A percentile compares a stretch with the other conserved stretches of the same genome.
Evolutionary conservation across 169 alveolate genomes (phyloP).

Genomic region (Cryptosporidium meleagridis): DNA sequence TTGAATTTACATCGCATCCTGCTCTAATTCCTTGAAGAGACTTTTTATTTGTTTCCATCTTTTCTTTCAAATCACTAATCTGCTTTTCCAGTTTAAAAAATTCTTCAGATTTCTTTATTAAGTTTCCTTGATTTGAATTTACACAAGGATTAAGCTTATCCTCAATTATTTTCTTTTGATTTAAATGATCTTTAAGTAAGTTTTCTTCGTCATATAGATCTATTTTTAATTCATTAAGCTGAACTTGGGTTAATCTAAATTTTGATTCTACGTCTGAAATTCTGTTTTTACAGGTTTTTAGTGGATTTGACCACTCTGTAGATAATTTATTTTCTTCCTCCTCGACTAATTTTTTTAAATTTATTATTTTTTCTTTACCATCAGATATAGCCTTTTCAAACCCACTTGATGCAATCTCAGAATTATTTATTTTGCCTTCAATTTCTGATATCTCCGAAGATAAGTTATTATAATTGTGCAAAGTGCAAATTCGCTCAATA

Average conservation of each 20-base stretch:
- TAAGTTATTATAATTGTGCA: constrained; percentile 75
- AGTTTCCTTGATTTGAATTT: constrained; percentile 76
- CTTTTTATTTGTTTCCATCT: constrained; percentile 1
- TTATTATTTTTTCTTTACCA: background rate
- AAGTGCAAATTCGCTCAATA: constrained; percentile 42
- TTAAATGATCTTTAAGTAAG: background rate
- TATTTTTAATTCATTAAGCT: constrained; percentile 25
- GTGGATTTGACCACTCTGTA: constrained; percentile 62
- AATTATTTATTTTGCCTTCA: constrained; percentile 78
- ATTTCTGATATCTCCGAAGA: constrained; percentile 65
- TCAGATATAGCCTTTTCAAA: constrained; percentile 72
- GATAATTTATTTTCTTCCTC: constrained; percentile 54
- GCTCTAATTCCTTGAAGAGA: constrained; percentile 49
- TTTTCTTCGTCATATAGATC: constrained; percentile 54
- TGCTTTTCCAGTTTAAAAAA: constrained; percentile 54
- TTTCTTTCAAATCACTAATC: constrained; percentile 51
- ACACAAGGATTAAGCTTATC: background rate
- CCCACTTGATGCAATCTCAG: constrained; percentile 77
- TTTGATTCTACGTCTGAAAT: constrained; percentile 50
- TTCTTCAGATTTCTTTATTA: constrained; percentile 65
- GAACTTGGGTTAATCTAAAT: constrained; percentile 56
- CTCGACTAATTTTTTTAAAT: constrained; percentile 28
- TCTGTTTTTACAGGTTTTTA: constrained; percentile 33
- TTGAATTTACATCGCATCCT: constrained; percentile 61
- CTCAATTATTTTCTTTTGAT: constrained; percentile 13